These are phyloP conservation scores for Bertia moriformis DNA, from an alignment of 2,329 filamentous ascomycete genomes.

Conservation along the genomic window DNA sequence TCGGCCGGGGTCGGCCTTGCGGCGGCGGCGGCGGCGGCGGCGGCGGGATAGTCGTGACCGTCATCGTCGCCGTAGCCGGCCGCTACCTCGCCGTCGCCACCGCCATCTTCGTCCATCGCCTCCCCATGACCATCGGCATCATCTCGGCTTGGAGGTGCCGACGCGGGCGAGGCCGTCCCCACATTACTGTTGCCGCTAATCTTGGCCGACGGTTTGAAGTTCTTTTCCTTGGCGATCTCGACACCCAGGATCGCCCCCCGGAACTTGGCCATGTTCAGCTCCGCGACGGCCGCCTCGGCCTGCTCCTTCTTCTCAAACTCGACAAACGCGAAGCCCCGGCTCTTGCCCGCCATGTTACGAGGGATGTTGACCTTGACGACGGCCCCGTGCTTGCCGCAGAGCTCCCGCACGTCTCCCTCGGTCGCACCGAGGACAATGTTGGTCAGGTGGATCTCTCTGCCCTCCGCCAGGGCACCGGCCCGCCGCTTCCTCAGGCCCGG, in stretches of 20 bases:
- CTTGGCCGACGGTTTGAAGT: conserved; percentile 39
- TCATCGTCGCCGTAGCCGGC: conserved; percentile 10
- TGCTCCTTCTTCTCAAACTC: conserved; percentile 60
- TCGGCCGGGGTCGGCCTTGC: conserved; percentile 27
- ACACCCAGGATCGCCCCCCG: conserved; percentile 55
- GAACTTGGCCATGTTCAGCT: conserved; percentile 59
- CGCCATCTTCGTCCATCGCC: conserved; percentile 8
- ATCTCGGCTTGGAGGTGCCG: conserved; percentile 19
- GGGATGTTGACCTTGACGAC: conserved; percentile 62
- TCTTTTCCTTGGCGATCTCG: conserved; percentile 38
- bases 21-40: conserved; percentile 7
- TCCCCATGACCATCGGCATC: conserved; percentile 12
- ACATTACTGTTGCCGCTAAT: conserved; percentile 17
- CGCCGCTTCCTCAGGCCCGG: conserved; percentile 65
- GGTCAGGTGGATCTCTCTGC: conserved; percentile 68
- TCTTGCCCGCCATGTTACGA: conserved; percentile 49
- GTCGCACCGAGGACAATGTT: conserved; percentile 47
- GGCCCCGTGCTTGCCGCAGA: conserved; percentile 64
- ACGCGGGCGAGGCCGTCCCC: conserved; percentile 13
- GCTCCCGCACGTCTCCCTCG: conserved; percentile 54
- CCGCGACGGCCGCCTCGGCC: conserved; percentile 47
- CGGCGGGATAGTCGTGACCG: conserved; percentile 5
- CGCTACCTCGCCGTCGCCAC: conserved; percentile 23
- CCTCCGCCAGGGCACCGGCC: conserved; percentile 69
- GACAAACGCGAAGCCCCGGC: conserved; percentile 68